Evolutionary conservation across 257 asterid species (phyloP), one percentile per base, ranked within the genome.

Genomic region (Solanum medicagineum): DNA sequence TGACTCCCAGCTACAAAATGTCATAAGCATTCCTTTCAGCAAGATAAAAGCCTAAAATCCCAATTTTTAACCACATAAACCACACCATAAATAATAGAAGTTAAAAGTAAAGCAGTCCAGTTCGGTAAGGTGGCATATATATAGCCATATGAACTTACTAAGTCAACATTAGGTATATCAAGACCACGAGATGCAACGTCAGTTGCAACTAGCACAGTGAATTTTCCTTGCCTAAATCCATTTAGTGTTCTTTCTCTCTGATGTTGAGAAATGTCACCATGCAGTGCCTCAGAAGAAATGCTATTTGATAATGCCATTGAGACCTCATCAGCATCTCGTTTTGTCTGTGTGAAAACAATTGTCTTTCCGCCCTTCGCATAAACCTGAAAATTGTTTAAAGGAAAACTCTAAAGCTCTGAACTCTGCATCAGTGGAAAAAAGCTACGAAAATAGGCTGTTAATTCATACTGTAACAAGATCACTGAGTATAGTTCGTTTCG

Each of bases 181-280:
- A 94, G 98, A 83, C 98, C 99, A 11, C 97, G 98, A 84, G 99
- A 89, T 16, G 99, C 99, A 85, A 95, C 99, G 89, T 95, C 99
- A 81, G 99, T 95, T 26, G 99, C 99, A 85, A 95, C 98, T 29
- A 95, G 98, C 69, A 93, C 99, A 6, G 98, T 94, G 86, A 94
- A 95, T 87, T 93, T 94, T 66, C 98, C 99, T 88, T 93, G 99
- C 86, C 99, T 92, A 86, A 94, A 95, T 84, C 94, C 97, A 88
- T 95, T 95, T 80, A 95, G 85, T 7, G 99, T 94, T 91, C 98
- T 93, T 87, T 95, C 98, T 85, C 99, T 93, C 90, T 95, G 99
- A 91, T 95, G 98, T 83, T 95, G 99, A 88, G 99, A 95, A 87
- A 95, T 95, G 90, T 95, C 99, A 1, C 99, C 98, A 56, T 95